Base-by-base conservation (phyloP, 1,284 basidiomycete genomes). In the Retiboletus flavoniger region DNA sequence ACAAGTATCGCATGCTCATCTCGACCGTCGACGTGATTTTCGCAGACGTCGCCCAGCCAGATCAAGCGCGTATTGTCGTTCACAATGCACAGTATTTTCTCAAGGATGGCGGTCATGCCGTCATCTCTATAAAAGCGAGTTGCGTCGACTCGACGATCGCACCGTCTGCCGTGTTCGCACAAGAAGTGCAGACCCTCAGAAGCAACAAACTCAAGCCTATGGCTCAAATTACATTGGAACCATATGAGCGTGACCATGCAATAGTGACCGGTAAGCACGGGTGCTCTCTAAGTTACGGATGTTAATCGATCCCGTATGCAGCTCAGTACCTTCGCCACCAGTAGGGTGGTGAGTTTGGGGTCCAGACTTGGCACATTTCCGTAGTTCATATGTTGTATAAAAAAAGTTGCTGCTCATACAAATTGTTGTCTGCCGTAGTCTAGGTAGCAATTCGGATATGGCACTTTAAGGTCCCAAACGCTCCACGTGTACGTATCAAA, bases 61-160 rank as follows among this genome's bases (percentile, higher is more conserved):
- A 99, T 75, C 96, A 99, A 78, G 95, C 95, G 3, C 91, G 93
- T 78, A 96, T 97, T 67, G 93, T 98, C 57, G 83, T 85, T 41
- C 82, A 89, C 72, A 99, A 99, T 75, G 92, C 96, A 1, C 89
- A 98, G 66, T 89, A 90, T 72, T 99, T 99, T 87, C 82, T 99
- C 61, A 98, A 97, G 77, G 89, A 97, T 73, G 85, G 84, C 41
- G 96, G 97, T 4, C 92, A 97, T 67, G 82, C 87, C 62, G 85
- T 99, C 66, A 95, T 99, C 67, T 98, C 95, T 55, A 98, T 99
- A 85, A 99, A 99, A 81, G 97, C 97, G 46, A 95, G 92, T 71
- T 99, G 96, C 82, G 92, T 99, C 74, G 97, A 99, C 75, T 98
- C 94, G 50, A 98, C 95, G 28, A 85, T 84, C 5, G 85, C 91